Conservation (phyloP, 495 filamentous ascomycete genomes). For the Talaromyces adpressus region DNA sequence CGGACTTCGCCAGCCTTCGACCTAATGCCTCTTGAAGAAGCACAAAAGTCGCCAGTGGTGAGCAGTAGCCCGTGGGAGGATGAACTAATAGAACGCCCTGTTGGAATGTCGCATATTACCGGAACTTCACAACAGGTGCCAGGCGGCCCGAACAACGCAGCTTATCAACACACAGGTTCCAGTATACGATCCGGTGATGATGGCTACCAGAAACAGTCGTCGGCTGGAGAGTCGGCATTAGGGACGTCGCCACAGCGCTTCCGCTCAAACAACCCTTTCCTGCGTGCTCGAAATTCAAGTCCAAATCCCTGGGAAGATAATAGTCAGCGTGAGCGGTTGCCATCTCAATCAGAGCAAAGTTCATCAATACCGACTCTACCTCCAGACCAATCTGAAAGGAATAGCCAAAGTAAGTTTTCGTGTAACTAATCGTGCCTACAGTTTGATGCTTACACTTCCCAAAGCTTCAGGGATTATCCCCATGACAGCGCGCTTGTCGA, state of each 20-base stretch:
- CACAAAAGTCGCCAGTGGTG: constrained; percentile 34
- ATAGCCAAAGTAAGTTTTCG: constrained; percentile 8
- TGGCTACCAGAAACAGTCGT: not conserved
- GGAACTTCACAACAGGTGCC: not conserved
- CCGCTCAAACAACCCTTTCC: constrained; percentile 39
- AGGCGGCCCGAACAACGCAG: constrained; percentile 5
- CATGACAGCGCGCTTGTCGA: constrained; percentile 39
- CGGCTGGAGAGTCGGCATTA: not conserved
- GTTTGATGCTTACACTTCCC: not conserved
- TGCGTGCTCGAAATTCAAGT: constrained; percentile 23
- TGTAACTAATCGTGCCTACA: not conserved
- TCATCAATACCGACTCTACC: not conserved
- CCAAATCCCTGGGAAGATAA: constrained; percentile 21
- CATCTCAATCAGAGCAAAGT: not conserved
- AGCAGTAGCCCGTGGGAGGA: constrained; percentile 25
- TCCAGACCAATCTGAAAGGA: constrained; percentile 3
- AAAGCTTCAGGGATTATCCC: constrained; percentile 39
- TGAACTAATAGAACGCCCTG: constrained; percentile 20
- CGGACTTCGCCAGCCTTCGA: constrained; percentile 38
- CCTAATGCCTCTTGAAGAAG: constrained; percentile 37
- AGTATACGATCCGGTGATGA: not conserved
- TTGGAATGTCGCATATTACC: not conserved
- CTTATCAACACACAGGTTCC: not conserved
- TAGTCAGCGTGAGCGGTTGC: constrained; percentile 13
- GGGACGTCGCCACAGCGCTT: constrained; percentile 13